Evolutionary conservation across 176 grass and related monocot genomes (phyloP), one percentile per base, ranked within the genome.

Genomic region (Poa pratensis): DNA sequence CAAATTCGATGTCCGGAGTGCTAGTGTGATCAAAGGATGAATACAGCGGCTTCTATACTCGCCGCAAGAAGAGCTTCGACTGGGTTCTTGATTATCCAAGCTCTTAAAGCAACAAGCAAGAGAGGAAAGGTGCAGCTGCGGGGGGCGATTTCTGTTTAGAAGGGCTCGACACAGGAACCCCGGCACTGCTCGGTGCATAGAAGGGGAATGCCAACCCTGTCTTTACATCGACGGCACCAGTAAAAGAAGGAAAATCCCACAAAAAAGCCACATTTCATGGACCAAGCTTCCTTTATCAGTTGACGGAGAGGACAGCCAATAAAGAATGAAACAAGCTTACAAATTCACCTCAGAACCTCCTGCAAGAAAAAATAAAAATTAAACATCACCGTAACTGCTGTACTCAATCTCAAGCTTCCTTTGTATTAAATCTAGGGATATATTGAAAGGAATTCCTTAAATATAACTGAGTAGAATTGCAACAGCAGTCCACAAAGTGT

Each of bases 1-100:
- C 84, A 82, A 87, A 71, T 92, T 81, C 5, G 77, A 80, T 19
- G 87, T 89, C 40, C 87, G 72, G 57, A 90, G 46, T 64, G 80
- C 89, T 70, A 87, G 14, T 6, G 89, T 75, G 73, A 92, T 80
- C 34, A 77, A 87, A 53, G 77, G 89, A 42, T 73, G 54, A 70
- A 89, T 39, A 34, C 40, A 30, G 19, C n/a, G 87, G 12, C 80
- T 52, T 73, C 75, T 77, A 40, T 49, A 51, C 28, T 55, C 63
- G 32, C 20, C 15, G 11, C 30, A 83, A 71, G 30, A 8, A 55
- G 27, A 16, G 52, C 59, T 67, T 16, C 5, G 46, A 66, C 34
- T 76, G 53, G 73, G 52, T 11, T 88, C 86, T 70, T 88, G 80
- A 50, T 78, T 34, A 42, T 83, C 86, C n/a, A 77, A 77, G 74